These are phyloP conservation scores for Epithemia pelagica DNA, from an alignment of 108 stramenopile species.

Conservation along the genomic window DNA sequence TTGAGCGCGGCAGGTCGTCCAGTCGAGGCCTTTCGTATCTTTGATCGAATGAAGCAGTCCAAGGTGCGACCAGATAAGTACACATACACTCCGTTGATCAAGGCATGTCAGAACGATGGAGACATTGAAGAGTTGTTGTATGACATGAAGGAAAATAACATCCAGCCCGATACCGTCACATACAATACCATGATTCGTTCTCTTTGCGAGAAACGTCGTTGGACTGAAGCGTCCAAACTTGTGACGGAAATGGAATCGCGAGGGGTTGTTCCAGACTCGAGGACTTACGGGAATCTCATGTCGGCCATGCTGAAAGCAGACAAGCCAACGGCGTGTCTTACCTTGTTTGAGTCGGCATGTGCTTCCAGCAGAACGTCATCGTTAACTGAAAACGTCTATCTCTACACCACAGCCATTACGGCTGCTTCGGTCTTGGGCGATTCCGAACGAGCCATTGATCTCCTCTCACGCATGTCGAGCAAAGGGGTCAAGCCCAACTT, in stretches of 20 bases:
- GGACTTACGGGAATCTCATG: slow-evolving; percentile 83
- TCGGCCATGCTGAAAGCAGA: slow-evolving; percentile 58
- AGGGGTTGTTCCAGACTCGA: slow-evolving; percentile 68
- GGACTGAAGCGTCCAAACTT: slow-evolving; percentile 63
- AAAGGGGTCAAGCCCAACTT: slow-evolving; percentile 78
- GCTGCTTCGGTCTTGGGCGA: slow-evolving; percentile 70
- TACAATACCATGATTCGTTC: slow-evolving; percentile 68
- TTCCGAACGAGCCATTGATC: slow-evolving; percentile 69
- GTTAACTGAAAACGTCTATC: slow-evolving; percentile 67
- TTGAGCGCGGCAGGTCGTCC: slow-evolving; percentile 42
- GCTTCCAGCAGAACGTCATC: slow-evolving; percentile 49
- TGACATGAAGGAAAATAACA: slow-evolving; percentile 71
- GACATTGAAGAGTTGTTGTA: slow-evolving; percentile 57
- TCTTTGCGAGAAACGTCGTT: slow-evolving; percentile 46
- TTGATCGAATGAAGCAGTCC: slow-evolving; percentile 44
- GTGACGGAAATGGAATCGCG: slow-evolving; percentile 62
- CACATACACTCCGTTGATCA: slow-evolving; percentile 71
- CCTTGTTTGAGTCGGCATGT: slow-evolving; percentile 78
- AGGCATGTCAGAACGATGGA: slow-evolving; percentile 54
- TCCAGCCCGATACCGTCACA: slow-evolving; percentile 55
- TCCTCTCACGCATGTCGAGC: slow-evolving; percentile 68
- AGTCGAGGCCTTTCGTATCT: slow-evolving; percentile 51
- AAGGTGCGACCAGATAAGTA: slow-evolving; percentile 63
- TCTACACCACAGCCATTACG: slow-evolving; percentile 86
- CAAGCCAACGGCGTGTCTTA: slow-evolving; percentile 66